Evolutionary conservation across 139 green algal genomes (phyloP).

Genomic region (Medakamo hakoo): DNA sequence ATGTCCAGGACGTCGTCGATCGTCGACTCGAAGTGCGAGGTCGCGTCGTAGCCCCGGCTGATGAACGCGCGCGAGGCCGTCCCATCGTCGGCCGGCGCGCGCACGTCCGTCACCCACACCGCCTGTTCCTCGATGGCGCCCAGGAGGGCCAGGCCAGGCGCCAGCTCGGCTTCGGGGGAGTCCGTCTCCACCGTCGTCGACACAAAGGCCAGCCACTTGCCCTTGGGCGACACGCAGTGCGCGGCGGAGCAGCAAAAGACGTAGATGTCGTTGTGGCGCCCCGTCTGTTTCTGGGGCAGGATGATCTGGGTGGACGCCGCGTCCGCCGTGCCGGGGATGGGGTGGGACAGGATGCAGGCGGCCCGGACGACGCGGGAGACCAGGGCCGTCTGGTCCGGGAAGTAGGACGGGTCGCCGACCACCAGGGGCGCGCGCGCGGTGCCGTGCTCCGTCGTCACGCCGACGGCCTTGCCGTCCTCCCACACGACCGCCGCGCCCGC

Average conservation of each 20-base stretch:
- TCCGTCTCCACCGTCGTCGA: slow-evolving; percentile 81
- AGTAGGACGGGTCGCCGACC: slow-evolving; percentile 88
- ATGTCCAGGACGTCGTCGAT: slow-evolving; percentile 90
- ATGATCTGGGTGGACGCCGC: slow-evolving; percentile 85
- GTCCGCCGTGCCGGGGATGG: slow-evolving; percentile 89
- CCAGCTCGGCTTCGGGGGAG: slow-evolving; percentile 42
- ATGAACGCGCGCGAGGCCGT: slow-evolving; percentile 58
- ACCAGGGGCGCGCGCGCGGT: slow-evolving; percentile 77
- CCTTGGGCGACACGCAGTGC: slow-evolving; percentile 76
- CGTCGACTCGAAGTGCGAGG: slow-evolving; percentile 96
- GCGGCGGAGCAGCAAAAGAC: slow-evolving; percentile 91
- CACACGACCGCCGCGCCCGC: slow-evolving; percentile 51
- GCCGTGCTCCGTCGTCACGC: slow-evolving; percentile 73
- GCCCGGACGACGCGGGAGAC: slow-evolving; percentile 73
- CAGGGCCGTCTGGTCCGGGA: slow-evolving; percentile 30
- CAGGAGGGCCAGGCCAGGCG: slow-evolving; percentile 69
- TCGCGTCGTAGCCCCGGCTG: slow-evolving; percentile 88
- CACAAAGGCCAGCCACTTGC: slow-evolving; percentile 97
- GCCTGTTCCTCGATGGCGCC: slow-evolving; percentile 89
- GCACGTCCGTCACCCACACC: slow-evolving; percentile 62
- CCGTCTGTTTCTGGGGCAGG: slow-evolving; percentile 91
- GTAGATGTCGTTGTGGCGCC: slow-evolving; percentile 87
- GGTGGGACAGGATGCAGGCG: slow-evolving; percentile 85
- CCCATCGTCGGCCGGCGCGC: slow-evolving; percentile 60
- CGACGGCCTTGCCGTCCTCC: slow-evolving; percentile 31